phyloP scores from a whole-genome alignment of 306 rosid genomes.

The Quercus cerris region DNA sequence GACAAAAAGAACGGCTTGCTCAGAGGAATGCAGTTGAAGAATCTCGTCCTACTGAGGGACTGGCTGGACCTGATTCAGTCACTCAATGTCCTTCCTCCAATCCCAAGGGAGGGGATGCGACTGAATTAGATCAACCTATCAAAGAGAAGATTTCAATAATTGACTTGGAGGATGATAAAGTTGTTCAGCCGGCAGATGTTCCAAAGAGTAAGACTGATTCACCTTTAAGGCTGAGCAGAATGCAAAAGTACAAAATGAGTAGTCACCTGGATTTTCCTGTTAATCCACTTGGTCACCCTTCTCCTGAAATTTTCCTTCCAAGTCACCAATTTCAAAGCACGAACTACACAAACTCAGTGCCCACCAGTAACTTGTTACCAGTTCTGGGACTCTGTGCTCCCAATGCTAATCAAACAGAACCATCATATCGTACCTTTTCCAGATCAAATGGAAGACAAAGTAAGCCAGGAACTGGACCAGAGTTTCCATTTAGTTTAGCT shows the following conservation, averaged over 20 bases:
- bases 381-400: constrained; percentile 97
- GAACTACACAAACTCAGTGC: constrained; percentile 34
- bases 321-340: constrained; percentile 49
- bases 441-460: constrained; percentile 65
- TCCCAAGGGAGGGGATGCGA: constrained; percentile 45
- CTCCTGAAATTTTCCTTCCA: constrained; percentile 57
- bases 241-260: constrained; percentile 45
- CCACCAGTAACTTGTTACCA: constrained; percentile 62
- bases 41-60: constrained; percentile 43
- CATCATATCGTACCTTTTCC: constrained; percentile 55
- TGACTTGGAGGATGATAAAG: constrained; percentile 58
- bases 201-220: constrained; percentile 44
- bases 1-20: constrained; percentile 82
- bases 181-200: constrained; percentile 41
- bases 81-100: constrained; percentile 34
- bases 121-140: constrained; percentile 42
- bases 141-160: constrained; percentile 50
- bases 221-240: constrained; percentile 55
- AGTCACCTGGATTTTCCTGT: constrained; percentile 51
- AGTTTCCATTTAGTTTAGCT: constrained; percentile 89
- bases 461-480: constrained; percentile 65
- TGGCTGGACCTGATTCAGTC: constrained; percentile 39
- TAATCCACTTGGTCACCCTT: constrained; percentile 43
- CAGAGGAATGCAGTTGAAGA: constrained; percentile 53
- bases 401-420: constrained; percentile 61